Evolutionary conservation across 2,329 filamentous ascomycete species (phyloP).

Genomic region (Stagonosporopsis rhizophila): DNA sequence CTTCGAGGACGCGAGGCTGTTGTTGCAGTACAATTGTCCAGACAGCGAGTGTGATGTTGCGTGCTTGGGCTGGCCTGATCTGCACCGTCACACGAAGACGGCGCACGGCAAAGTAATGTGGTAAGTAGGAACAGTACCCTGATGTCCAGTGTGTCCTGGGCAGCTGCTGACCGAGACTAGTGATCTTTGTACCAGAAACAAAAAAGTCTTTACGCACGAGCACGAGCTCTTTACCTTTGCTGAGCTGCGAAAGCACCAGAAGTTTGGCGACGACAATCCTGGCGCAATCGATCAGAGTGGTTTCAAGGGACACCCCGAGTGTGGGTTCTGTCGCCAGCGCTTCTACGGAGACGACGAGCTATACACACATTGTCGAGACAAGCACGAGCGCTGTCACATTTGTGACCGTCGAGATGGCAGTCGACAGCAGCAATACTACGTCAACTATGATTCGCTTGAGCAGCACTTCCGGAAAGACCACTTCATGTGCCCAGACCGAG

Average conservation of each 20-base stretch:
- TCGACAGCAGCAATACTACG: conserved; percentile 85
- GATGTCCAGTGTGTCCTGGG: conserved; percentile 7
- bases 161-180: conserved; percentile 47
- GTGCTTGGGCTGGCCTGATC: conserved; percentile 79
- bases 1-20: conserved; percentile 84
- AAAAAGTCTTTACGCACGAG: conserved; percentile 98
- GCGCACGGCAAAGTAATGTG: conserved; percentile 88
- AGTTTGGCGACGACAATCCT: conserved; percentile 86
- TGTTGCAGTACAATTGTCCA: conserved; percentile 94
- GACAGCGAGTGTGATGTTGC: conserved; percentile 84
- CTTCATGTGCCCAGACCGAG: conserved; percentile 80
- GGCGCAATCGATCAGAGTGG: conserved; percentile 91
- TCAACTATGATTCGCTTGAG: conserved; percentile 86
- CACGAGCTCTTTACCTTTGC: conserved; percentile 87
- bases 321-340: conserved; percentile 86
- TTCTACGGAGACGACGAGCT: conserved; percentile 98
- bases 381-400: conserved; percentile 93
- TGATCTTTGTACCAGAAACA: conserved; percentile 89
- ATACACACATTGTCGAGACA: conserved; percentile 90
- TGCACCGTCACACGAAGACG: conserved; percentile 81
- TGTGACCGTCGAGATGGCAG: conserved; percentile 74
- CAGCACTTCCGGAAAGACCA: conserved; percentile 88
- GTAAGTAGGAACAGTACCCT: conserved; percentile 48
- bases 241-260: conserved; percentile 87
- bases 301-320: conserved; percentile 94